Conservation (phyloP, 228 moss, liverwort and hornwort genomes). For the Sphagnum fallax region DNA sequence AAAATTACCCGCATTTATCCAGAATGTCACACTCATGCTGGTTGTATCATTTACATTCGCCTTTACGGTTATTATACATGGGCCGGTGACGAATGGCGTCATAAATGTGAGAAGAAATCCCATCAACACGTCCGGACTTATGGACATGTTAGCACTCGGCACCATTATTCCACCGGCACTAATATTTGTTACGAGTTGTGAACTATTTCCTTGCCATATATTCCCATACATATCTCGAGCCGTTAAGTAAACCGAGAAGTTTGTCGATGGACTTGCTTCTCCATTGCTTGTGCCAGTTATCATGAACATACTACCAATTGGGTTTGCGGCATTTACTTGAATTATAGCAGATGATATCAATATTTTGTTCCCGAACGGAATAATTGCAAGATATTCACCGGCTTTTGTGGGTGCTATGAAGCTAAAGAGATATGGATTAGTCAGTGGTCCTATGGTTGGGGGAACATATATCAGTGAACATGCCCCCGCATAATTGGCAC, state of each 20-base stretch:
- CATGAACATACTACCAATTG: slow-evolving; percentile 19
- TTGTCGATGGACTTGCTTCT: slow-evolving; percentile 29
- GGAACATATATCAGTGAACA: no score
- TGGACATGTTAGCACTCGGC: not conserved
- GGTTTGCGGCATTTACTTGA: slow-evolving; percentile 12
- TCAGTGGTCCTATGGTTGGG: no score
- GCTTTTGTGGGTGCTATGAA: slow-evolving; percentile 9
- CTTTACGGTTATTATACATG: slow-evolving; percentile 14
- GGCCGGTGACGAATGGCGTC: slow-evolving; percentile 13
- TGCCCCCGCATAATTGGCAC: no score
- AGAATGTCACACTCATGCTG: slow-evolving; percentile 11
- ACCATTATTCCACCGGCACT: slow-evolving; percentile 1
- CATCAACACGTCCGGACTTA: slow-evolving; percentile 1
- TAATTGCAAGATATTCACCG: slow-evolving; percentile 10
- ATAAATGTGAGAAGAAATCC: slow-evolving; percentile 12
- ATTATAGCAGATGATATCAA: not conserved
- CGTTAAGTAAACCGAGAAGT: slow-evolving; percentile 26
- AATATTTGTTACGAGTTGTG: slow-evolving; percentile 14
- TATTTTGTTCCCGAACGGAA: slow-evolving; percentile 12
- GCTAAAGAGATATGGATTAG: not conserved
- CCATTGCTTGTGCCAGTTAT: slow-evolving; percentile 17
- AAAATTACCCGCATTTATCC: slow-evolving; percentile 21
- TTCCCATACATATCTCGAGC: slow-evolving; percentile 36
- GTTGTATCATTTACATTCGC: slow-evolving; percentile 19
- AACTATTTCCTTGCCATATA: slow-evolving; percentile 27